Base-by-base conservation (phyloP, 1,284 basidiomycete species). In the Tilletia walkeri region DNA sequence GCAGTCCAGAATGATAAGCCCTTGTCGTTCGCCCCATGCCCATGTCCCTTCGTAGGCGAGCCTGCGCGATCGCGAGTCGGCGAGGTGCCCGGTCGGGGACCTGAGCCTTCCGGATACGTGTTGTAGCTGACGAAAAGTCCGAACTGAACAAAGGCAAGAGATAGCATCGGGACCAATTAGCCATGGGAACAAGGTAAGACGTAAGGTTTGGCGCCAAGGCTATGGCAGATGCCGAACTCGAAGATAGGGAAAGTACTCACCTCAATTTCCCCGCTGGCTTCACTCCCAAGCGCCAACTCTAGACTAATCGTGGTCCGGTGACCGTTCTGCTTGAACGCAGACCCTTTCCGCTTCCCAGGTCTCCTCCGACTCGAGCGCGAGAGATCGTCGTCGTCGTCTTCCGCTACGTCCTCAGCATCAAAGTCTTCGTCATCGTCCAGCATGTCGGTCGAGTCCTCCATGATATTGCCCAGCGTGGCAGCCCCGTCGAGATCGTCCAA, bases 41-140 rank as follows among this genome's bases (percentile, higher is more conserved):
- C 47, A n/a, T 36, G 48, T 36, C 69, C 48, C 39, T 38, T 67
- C 30, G n/a, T 70, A 39, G 36, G 49, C 54, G 18, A n/a, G 56
- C 24, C 34, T 16, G 45, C 16, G 18, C 50, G 50, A 53, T 53
- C 50, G 16, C 20, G 50, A 18, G 50, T 53, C 7, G 50, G 50
- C 14, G 59, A 38, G 36, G 59, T 18, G 30, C 30, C 7, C 12
- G 59, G 59, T 9, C 18, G 34, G 7, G 34, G 34, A 16, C 16
- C 59, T 16, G 59, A 63, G 18, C 59, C 59, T 41, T 73, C 66
- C 3, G 70, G 67, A 2, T 53, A n/a, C 59, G 77, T 78, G 45
- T 70, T 71, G 49, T 77, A 79, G 1, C 72, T 75, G 48, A 80
- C 78, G 12, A 75, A 74, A 67, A 80, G 71, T 24, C 70, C 72